phyloP scores from a whole-genome alignment of 306 rosid species.

The Prunus campanulata region DNA sequence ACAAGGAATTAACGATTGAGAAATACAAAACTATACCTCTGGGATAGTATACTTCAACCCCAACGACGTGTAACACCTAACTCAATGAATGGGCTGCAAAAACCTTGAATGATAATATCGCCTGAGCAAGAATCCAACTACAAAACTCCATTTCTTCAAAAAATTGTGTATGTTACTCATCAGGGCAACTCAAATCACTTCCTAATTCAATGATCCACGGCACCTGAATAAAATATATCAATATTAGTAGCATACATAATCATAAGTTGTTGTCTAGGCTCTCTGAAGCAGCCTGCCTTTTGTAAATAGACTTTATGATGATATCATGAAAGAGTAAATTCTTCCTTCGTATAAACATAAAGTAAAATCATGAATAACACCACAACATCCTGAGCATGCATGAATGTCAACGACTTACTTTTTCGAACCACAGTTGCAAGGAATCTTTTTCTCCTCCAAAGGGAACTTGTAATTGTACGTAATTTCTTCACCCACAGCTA shows the following conservation, averaged over 20 bases:
- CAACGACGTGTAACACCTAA: conserved; percentile 5
- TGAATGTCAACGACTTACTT: conserved; percentile 44
- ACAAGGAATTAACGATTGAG: not conserved
- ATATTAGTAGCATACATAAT: conserved; percentile 16
- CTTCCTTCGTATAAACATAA: not conserved
- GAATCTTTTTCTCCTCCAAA: conserved; percentile 96
- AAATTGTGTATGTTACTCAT: conserved; percentile 35
- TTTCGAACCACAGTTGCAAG: conserved; percentile 93
- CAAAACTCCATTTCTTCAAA: conserved; percentile 18
- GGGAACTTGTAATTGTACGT: conserved; percentile 97
- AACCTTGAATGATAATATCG: conserved; percentile 9
- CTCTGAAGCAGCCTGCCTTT: not conserved
- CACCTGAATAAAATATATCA: conserved; percentile 53
- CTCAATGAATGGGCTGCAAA: conserved; percentile 22
- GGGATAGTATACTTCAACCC: conserved; percentile 21
- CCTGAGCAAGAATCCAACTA: conserved; percentile 10
- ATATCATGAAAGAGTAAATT: not conserved
- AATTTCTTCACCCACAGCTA: conserved; percentile 89
- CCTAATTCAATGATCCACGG: conserved; percentile 89
- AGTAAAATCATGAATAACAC: not conserved
- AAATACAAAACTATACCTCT: conserved; percentile 35
- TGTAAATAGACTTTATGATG: not conserved
- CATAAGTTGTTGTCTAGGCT: not conserved
- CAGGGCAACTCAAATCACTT: conserved; percentile 23
- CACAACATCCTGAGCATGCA: conserved; percentile 12